Base-by-base conservation (phyloP, 257 asterid species). In the Penstemon davidsonii region DNA sequence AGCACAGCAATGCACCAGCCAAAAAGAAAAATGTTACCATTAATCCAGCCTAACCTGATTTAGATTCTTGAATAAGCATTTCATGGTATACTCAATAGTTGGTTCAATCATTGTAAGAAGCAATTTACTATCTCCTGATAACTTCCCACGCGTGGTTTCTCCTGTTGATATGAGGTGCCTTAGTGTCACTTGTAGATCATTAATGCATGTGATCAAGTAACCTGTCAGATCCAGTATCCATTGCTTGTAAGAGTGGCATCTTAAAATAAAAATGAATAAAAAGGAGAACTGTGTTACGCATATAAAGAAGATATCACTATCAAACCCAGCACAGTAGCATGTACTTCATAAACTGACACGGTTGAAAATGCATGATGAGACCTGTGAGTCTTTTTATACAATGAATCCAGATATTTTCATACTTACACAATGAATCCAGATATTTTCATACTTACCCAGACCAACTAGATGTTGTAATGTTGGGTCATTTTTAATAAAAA, bases 101-200 rank as follows among this genome's bases (percentile, higher is more conserved):
- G 96, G 95, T 73, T 89, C 96, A 72, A 89, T 82, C 75, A 89
- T 70, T 72, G 86, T 62, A 62, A 85, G 73, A 74, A 73, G 66
- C 42, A 78, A 71, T 71, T 78, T 75, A 73, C 80, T 71, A 74
- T 76, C 83, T 77, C 78, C 90, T 42, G 79, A 76, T 61, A 76
- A 70, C 70, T 64, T 77, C 65, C 64, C 79, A 60, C 41, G 72
- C 69, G 57, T 63, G 39, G 75, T 52, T 71, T 82, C 82, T 72
- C 78, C 78, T 8, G 66, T 66, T 56, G 86, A 72, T 43, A 71
- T 71, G 66, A 74, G 71, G 77, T 69, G 75, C 74, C 43, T 68
- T 70, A 91, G 71, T 72, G 78, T 70, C 69, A 79, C 75, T 77
- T 86, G 83, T 77, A 85, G 73, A 84, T 91, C 95, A 80, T 84